These are phyloP conservation scores for Phalaenopsis equestris DNA, from an alignment of 106 monocot genomes.

Conservation along the genomic window DNA sequence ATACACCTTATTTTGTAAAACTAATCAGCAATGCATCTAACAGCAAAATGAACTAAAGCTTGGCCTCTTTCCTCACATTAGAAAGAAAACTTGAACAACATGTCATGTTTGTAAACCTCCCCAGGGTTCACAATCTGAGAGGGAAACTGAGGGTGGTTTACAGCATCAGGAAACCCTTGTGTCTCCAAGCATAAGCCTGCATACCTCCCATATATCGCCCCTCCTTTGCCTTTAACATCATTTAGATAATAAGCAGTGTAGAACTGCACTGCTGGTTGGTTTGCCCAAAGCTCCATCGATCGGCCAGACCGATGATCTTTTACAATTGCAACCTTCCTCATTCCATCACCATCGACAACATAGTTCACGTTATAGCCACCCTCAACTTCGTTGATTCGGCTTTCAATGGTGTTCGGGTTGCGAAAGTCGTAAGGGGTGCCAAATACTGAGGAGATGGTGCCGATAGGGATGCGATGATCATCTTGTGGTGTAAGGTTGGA, in stretches of 20 bases:
- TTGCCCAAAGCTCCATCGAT: slow-evolving; percentile 40
- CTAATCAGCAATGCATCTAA: neutral
- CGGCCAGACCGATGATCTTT: slow-evolving; percentile 26
- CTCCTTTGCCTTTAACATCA: slow-evolving; percentile 35
- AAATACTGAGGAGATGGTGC: slow-evolving; percentile 18
- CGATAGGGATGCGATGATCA: slow-evolving; percentile 31
- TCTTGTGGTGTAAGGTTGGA: slow-evolving; percentile 35
- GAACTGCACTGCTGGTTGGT: slow-evolving; percentile 56
- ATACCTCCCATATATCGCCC: slow-evolving; percentile 27
- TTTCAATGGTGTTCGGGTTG: slow-evolving; percentile 20
- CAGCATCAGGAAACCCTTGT: slow-evolving; percentile 51
- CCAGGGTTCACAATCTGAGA: slow-evolving; percentile 60
- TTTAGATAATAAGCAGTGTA: slow-evolving; percentile 41
- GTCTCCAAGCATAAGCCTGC: slow-evolving; percentile 56
- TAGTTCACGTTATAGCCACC: slow-evolving; percentile 66
- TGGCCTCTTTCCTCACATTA: neutral
- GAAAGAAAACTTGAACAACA: slow-evolving; percentile 55
- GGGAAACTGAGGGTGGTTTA: slow-evolving; percentile 57
- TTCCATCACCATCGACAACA: slow-evolving; percentile 32
- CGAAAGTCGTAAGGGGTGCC: slow-evolving; percentile 48
- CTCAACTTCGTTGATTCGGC: slow-evolving; percentile 21
- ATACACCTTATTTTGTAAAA: neutral
- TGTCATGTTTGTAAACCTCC: slow-evolving; percentile 47
- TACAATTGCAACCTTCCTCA: slow-evolving; percentile 48
- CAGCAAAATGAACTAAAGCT: neutral